Percentiles rank a stretch among this genome's conserved stretches.
Conservation (phyloP, 306 rosid species). For the Lagenaria siceraria region DNA sequence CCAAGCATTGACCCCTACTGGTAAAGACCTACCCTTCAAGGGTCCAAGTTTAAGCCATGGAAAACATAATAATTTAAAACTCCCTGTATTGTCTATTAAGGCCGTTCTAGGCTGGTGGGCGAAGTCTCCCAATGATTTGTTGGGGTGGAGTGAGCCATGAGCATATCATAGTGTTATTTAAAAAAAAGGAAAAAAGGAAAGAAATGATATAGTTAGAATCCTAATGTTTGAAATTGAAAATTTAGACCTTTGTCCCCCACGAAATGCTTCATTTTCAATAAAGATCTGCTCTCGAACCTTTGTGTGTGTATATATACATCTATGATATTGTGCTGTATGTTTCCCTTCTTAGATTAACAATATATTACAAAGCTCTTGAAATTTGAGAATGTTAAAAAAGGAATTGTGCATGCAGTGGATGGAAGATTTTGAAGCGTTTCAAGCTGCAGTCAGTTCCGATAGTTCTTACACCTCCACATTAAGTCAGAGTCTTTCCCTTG, state of each 20-base stretch:
- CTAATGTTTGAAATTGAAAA: not conserved
- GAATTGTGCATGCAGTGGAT: constrained; percentile 53
- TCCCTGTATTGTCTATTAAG: not conserved
- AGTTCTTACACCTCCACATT: constrained; percentile 43
- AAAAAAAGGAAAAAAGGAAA: not conserved
- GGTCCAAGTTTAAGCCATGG: not conserved
- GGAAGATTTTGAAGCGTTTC: constrained; percentile 80
- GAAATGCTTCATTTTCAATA: not conserved
- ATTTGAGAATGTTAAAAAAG: constrained; percentile 9
- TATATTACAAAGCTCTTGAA: not conserved
- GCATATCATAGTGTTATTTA: not conserved
- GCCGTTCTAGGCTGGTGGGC: not conserved
- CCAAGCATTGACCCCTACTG: no score
- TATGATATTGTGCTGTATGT: not conserved
- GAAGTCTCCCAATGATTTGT: not conserved
- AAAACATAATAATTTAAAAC: not conserved
- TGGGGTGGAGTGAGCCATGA: not conserved
- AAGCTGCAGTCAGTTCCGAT: constrained; percentile 49
- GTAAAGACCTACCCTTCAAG: not conserved
- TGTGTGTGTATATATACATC: not conserved
- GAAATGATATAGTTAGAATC: not conserved
- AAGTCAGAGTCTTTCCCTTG: constrained; percentile 65
- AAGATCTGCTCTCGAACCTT: not conserved
- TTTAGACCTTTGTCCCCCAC: not conserved
- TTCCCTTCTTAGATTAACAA: not conserved